Evolutionary conservation across 139 green algal genomes (phyloP).

Genomic region (Micractinium conductrix): DNA sequence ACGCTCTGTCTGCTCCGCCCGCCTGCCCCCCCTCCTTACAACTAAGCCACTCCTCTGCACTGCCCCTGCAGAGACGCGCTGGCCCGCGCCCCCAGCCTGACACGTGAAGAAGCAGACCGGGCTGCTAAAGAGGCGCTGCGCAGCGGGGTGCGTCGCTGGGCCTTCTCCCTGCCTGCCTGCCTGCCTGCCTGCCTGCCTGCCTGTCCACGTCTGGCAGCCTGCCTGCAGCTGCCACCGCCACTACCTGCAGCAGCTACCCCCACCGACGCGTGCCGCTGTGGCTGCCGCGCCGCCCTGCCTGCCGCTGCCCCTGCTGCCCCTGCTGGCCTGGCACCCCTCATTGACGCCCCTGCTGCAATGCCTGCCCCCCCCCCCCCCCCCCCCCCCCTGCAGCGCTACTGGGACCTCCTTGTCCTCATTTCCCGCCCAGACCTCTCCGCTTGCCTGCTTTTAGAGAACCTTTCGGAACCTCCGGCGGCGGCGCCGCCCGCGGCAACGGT

Average conservation of each 20-base stretch:
- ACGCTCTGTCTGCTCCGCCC: no score
- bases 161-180: no score
- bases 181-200: no score
- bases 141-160: neutral
- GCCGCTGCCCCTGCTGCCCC: no score
- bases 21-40: no score
- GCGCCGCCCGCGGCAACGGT: neutral
- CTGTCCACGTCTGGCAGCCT: no score
- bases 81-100: neutral
- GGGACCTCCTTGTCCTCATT: constrained; percentile 32
- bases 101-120: neutral
- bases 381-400: constrained; percentile 8
- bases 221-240: no score
- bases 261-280: no score
- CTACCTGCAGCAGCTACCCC: no score
- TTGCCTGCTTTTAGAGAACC: constrained; percentile 10
- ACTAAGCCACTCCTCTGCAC: neutral
- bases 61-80: neutral
- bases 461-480: neutral
- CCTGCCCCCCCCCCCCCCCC: neutral
- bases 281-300: neutral
- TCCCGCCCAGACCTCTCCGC: constrained; percentile 21
- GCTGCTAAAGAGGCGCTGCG: constrained; percentile 15
- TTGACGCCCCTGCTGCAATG: neutral
- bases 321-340: no score